Evolutionary conservation across 768 basidiomycete genomes (phyloP), one percentile per base, ranked within the genome.

Genomic region (Lentinula detonsa): DNA sequence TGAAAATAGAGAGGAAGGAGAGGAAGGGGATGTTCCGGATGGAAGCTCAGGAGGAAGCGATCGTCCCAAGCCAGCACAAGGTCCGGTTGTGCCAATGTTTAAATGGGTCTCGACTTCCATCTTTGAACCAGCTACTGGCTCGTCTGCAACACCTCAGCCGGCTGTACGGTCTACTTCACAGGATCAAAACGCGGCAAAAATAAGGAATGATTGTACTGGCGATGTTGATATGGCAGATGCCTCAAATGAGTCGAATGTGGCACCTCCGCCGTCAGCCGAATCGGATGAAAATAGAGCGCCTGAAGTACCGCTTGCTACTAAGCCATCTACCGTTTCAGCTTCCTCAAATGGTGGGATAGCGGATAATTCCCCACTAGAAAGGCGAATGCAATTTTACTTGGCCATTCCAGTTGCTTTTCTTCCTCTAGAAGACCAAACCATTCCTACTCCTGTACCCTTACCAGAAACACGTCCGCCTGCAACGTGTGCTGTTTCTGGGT

Each of bases 401-500:
- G 34, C 59, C 43, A 40, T 60, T 8, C 59, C 59, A 15, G 16
- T 39, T n/a, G 40, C 59, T 15, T 52, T 60, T 15, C 50, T 60
- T 13, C 48, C 59, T 23, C 37, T 49, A 3, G 50, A 33, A 7
- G 37, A 40, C 4, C 10, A 16, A 31, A 2, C 35, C n/a, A 23
- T 5, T 15, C 6, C 5, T 37, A 16, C 31, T 42, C 11, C 21
- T 8, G 2, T 23, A 23, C n/a, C 50, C n/a, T 23, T 34, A 18
- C 16, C 37, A n/a, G 37, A 39, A 23, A 7, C 33, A 13, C 57
- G 16, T 11, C 37, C 50, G 37, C 35, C 37, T 11, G 59, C 58
- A n/a, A 52, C 42, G 1, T 60, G 59, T 33, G 59, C 59, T 40
- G 50, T 60, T 23, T 50, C 48, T 51, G 59, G 59, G 13, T 60